Base-by-base conservation (phyloP, 2,329 filamentous ascomycete species). In the Xylaria digitata region DNA sequence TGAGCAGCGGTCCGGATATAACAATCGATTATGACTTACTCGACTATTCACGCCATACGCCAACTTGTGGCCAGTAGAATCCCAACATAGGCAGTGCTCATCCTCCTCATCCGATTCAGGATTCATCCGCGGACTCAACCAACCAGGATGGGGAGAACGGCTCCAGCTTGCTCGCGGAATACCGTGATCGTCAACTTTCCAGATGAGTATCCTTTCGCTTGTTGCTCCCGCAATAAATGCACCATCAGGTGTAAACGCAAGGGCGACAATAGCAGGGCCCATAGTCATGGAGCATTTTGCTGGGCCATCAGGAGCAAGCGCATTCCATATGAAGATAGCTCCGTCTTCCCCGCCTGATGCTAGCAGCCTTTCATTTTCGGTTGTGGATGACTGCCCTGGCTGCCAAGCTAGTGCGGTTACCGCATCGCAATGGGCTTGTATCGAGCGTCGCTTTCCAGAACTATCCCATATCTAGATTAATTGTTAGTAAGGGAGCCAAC, bases 231-330 rank as follows among this genome's bases (percentile, higher is more conserved):
- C 88, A 58, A 90, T 84, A 70, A 89, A 89, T 21, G 83, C 84
- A 1, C 88, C 88, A 66, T 90, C 87, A 0, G 88, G 88, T 0
- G 87, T 89, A 67, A 90, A 90, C 0, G 88, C 82, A 1, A 90
- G 80, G 26, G 85, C 84, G 46, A 88, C 83, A 50, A 90, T 85
- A 7, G 86, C 83, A 1, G 82, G 80, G 30, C 84, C 83, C 85
- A 90, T 89, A 0, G 85, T 89, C 79, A 90, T 84, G 61, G 86
- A 87, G 68, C 84, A 86, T 67, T 85, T 87, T 0, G 86, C 80
- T 71, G 86, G 88, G 69, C 81, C 83, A 60, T 88, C 86, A 0
- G 83, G 76, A 43, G 80, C 82, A 54, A 85, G 82, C 2, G 84
- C 86, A 71, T 90, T 89, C 86, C 87, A 90, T 30, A 90, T 85